Evolutionary conservation across 805 yeast species (phyloP), one percentile per base, ranked within the genome.

Genomic region (Monosporozyma unispora): DNA sequence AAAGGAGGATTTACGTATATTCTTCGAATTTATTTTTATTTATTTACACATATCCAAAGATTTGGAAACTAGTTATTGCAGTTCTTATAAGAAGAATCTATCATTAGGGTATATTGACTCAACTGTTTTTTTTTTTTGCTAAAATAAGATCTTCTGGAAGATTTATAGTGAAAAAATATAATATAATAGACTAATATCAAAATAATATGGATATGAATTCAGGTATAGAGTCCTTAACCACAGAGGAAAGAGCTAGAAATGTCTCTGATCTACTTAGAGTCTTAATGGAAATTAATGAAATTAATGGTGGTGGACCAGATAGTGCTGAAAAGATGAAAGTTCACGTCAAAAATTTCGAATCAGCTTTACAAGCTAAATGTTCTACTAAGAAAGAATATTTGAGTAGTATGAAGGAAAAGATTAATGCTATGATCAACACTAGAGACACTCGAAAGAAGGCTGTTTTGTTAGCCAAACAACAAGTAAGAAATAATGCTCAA

Each of bases 301-400:
- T 66, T 47, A 67, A 66, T 48, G 69, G 69, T 41, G 69, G 69
- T 8, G 61, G 60, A 16, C 57, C 54, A 21, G 63, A 60, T 28
- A 73, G 71, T 37, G 57, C 68, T 22, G 71, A 68, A 46, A 76
- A 72, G 55, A 68, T 77, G 56, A 76, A 74, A 57, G 66, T 73
- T 3, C 71, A 80, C 56, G 88, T 89, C 3, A 83, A 80, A 57
- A 87, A 83, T 58, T 83, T 81, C 56, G 93, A 84, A 61, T 77
- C 80, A 51, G 79, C 74, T 56, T 77, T 87, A 22, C 84, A 74
- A 61, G 72, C 74, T 49, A 79, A 79, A 50, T 73, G 87, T 11
- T 72, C 73, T 9, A 70, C 78, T 19, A 78, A 79, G 45, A 54
- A 55, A 37, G 81, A 80, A 52, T 84, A 84, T 59, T 66, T 76